Base-by-base conservation (phyloP, 2,329 filamentous ascomycete species). In the Beauveria australis region DNA sequence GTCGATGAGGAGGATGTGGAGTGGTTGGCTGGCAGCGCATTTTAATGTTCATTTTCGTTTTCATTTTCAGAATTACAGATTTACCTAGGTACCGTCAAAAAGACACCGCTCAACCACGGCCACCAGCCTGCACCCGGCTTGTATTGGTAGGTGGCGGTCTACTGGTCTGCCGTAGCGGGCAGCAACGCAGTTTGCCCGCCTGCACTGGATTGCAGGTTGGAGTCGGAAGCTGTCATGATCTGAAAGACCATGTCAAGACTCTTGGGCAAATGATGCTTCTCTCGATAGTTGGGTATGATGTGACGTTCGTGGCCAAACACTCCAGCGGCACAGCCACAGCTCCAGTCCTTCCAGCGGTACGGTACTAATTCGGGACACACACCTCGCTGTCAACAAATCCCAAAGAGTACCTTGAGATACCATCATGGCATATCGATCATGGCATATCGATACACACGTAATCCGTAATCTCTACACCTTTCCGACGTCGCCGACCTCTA, bases 341-440 rank as follows among this genome's bases (percentile, higher is more conserved):
- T 22, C 55, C 30, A 43, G 55, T 28, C 37, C 19, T 19, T 8
- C 28, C 2, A 37, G 33, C 33, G 5, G 33, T 37, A 19, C 33
- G 22, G n/a, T 59, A 40, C 56, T 59, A 59, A 59, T 59, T 59
- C 48, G 56, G 56, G 56, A 59, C 56, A 59, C 56, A 59, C 55
- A 58, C 55, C 47, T 51, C 55, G 46, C 46, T 37, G 49, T 24
- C 8, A 14, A 19, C 22, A 28, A 43, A 54, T 43, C 52, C 52
- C 12, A 22, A 53, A 40, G 18, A 24, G 28, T 24, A 24, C 46
- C 24, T 48, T 24, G 24, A 24, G 24, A 40, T 48, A 16, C 9
- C 24, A 22, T 16, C 30, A 37, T 14, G 33, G 33, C 33, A 37
- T 37, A 37, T 37, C 33, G 12, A 37, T 37, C 33, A 14, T 37